A percentile compares a stretch with the other conserved stretches of the same genome.
Evolutionary conservation across 306 rosid species (phyloP).

Genomic region (Prunus dulcis): DNA sequence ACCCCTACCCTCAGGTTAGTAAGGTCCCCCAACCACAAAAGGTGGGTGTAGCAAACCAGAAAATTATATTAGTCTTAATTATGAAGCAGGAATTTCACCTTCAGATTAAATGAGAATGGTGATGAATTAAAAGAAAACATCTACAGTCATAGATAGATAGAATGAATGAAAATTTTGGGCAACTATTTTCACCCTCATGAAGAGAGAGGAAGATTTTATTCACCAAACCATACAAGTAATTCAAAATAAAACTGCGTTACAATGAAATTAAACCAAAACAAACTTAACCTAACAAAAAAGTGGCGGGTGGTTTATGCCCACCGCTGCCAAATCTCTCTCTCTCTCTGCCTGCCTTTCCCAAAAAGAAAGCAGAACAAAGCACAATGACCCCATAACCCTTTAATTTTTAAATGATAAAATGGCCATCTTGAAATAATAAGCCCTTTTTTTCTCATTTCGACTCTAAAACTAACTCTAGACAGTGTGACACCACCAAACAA

Average conservation of each 20-base stretch:
- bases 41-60: no score
- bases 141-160: not conserved
- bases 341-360: slow-evolving; percentile 22
- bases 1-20: no score
- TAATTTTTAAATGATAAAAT: slow-evolving; percentile 16
- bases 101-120: not conserved
- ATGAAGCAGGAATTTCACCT: not conserved
- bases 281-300: slow-evolving; percentile 6
- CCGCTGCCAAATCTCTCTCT: slow-evolving; percentile 32
- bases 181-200: not conserved
- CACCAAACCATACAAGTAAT: not conserved
- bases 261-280: not conserved
- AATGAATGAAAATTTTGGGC: not conserved
- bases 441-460: slow-evolving; percentile 17
- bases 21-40: no score
- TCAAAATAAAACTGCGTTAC: not conserved
- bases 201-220: slow-evolving; percentile 5
- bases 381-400: slow-evolving; percentile 8
- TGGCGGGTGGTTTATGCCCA: slow-evolving; percentile 54
- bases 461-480: slow-evolving; percentile 1
- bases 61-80: no score
- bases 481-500: not conserved
- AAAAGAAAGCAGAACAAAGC: slow-evolving; percentile 23
- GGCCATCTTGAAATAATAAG: slow-evolving; percentile 33
- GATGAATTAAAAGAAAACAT: not conserved